Evolutionary conservation across 2,329 filamentous ascomycete genomes (phyloP).

Genomic region (Beauveria caledonica): DNA sequence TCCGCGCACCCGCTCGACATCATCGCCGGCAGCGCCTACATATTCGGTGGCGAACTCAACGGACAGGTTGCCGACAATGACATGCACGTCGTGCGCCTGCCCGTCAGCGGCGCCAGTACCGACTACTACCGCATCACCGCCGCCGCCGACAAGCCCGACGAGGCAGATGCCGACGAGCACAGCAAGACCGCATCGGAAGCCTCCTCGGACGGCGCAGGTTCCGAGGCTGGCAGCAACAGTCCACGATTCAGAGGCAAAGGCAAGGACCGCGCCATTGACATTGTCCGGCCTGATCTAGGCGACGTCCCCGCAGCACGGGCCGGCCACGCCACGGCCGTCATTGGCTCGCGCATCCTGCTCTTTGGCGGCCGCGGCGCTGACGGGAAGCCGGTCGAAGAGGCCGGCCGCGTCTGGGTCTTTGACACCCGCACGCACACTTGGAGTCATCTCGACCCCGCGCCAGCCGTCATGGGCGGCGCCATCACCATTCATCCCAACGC

Average conservation of each 20-base stretch:
- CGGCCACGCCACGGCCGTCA: constrained; percentile 61
- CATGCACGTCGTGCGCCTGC: constrained; percentile 58
- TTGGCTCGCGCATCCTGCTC: constrained; percentile 65
- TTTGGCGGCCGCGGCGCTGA: constrained; percentile 69
- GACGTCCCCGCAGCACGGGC: constrained; percentile 59
- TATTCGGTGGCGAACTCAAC: constrained; percentile 71
- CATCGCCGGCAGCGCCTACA: constrained; percentile 45
- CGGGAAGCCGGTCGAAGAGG: constrained; percentile 65
- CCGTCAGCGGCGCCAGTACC: constrained; percentile 46
- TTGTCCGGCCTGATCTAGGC: constrained; percentile 21
- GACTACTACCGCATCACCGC: constrained; percentile 53
- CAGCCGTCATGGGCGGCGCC: constrained; percentile 31
- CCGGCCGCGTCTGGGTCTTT: constrained; percentile 68
- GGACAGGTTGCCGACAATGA: constrained; percentile 64
- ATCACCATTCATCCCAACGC: constrained; percentile 45
- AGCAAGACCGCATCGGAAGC: constrained; percentile 11
- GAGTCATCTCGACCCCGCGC: constrained; percentile 53
- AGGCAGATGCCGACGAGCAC: constrained; percentile 15
- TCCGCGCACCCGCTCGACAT: constrained; percentile 68
- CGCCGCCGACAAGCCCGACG: constrained; percentile 30
- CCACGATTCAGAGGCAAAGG: constrained; percentile 28
- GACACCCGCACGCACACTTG: constrained; percentile 57
- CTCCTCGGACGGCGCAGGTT: constrained; percentile 24
- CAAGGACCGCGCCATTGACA: constrained; percentile 26
- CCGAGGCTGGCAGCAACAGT: constrained; percentile 25